Conservation (phyloP, 345 rosid species). For the Moricandia arvensis region DNA sequence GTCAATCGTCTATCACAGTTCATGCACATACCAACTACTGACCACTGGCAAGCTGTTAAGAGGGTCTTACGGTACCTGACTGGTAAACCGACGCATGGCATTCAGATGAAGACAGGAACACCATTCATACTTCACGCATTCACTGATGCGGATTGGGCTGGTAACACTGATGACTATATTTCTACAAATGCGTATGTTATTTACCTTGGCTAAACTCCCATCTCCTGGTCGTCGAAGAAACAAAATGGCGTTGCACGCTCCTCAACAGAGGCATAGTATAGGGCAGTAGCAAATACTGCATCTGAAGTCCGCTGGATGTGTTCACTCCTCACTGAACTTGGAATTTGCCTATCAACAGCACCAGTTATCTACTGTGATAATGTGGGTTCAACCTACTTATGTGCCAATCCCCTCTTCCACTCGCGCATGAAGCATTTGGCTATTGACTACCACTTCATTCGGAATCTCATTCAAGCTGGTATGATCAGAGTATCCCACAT, state of each 20-base stretch:
- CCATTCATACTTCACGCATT: neutral
- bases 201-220: neutral
- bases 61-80: too few relatives aligned
- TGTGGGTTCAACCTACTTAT: neutral
- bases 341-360: accelerated
- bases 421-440: neutral
- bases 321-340: neutral
- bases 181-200: neutral
- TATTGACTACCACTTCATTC: neutral
- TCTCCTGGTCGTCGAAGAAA: neutral
- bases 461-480: accelerated
- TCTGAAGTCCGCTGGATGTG: neutral
- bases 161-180: neutral
- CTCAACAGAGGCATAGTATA: neutral
- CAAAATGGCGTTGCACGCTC: neutral
- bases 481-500: neutral
- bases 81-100: too few relatives aligned
- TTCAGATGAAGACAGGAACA: too few relatives aligned
- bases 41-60: too few relatives aligned
- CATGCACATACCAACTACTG: too few relatives aligned
- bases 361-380: neutral
- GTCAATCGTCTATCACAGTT: too few relatives aligned
- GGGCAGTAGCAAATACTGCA: neutral
- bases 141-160: neutral
- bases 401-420: neutral